Evolutionary conservation across 768 basidiomycete species (phyloP).

Genomic region (Podaxis sp.): DNA sequence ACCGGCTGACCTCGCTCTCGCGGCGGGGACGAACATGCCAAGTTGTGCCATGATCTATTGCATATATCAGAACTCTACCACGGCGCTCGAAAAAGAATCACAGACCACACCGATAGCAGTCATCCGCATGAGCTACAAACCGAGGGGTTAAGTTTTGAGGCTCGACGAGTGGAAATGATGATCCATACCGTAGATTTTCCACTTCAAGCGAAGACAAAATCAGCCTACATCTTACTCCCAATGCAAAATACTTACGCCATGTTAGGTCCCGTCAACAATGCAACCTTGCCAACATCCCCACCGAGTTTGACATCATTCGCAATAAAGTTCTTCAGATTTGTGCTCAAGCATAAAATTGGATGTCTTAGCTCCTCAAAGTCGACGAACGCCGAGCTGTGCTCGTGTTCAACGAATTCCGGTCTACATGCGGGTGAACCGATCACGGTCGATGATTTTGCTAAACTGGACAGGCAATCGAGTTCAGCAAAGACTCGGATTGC

Average conservation of each 20-base stretch:
- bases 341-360: slow-evolving; percentile 73
- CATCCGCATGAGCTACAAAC: slow-evolving; percentile 79
- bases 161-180: neutral
- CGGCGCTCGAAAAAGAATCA: neutral
- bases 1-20: slow-evolving; percentile 58
- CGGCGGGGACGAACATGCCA: slow-evolving; percentile 92
- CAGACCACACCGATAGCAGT: slow-evolving; percentile 87
- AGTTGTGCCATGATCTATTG: slow-evolving; percentile 85
- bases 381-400: slow-evolving; percentile 57
- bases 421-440: slow-evolving; percentile 94
- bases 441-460: slow-evolving; percentile 85
- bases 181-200: slow-evolving; percentile 35
- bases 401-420: slow-evolving; percentile 80
- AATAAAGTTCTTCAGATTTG: slow-evolving; percentile 71
- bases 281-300: slow-evolving; percentile 66
- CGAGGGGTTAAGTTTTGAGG: neutral
- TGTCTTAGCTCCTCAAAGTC: slow-evolving; percentile 91
- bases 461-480: slow-evolving; percentile 91
- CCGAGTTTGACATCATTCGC: slow-evolving; percentile 91
- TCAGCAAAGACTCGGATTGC: slow-evolving; percentile 85
- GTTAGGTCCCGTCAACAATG: slow-evolving; percentile 84
- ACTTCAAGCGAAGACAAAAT: slow-evolving; percentile 13
- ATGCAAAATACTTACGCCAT: slow-evolving; percentile 62
- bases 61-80: neutral
- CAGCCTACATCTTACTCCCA: neutral